Evolutionary conservation across 306 rosid genomes (phyloP).

Genomic region (Arachis stenosperma): DNA sequence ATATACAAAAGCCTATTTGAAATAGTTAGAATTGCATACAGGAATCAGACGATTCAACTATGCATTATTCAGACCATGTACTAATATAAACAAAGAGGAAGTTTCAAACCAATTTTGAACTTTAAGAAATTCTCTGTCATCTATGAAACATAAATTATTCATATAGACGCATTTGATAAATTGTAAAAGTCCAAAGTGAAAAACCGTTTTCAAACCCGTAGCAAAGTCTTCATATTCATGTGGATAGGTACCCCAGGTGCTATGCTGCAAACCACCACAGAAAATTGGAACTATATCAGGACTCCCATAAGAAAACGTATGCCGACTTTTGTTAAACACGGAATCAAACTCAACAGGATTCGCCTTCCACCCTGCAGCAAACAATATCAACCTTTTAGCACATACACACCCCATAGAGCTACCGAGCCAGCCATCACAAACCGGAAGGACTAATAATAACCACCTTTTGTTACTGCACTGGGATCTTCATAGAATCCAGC

Average conservation of each 20-base stretch:
- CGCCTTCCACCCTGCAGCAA: constrained; percentile 90
- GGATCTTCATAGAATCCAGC: constrained; percentile 98
- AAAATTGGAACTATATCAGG: constrained; percentile 91
- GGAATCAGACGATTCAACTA: not conserved
- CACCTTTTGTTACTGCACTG: constrained; percentile 92
- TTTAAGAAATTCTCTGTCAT: not conserved
- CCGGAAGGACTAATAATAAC: constrained; percentile 10
- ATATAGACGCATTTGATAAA: constrained; percentile 8
- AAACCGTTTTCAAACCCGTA: constrained; percentile 56
- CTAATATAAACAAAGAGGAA: constrained; percentile 21
- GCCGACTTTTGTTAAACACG: constrained; percentile 77
- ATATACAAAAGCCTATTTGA: not conserved
- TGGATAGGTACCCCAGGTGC: constrained; percentile 87
- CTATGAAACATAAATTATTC: not conserved
- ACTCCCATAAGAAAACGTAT: constrained; percentile 82
- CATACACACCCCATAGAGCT: constrained; percentile 6
- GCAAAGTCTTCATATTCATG: constrained; percentile 89
- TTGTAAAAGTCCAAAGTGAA: constrained; percentile 20
- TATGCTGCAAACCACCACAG: constrained; percentile 78
- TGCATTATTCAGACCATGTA: constrained; percentile 1
- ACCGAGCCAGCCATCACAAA: constrained; percentile 22
- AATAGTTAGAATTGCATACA: not conserved
- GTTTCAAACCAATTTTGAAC: not conserved
- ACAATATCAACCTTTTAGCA: constrained; percentile 35
- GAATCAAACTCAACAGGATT: constrained; percentile 95